Base-by-base conservation (phyloP, 768 basidiomycete species). In the Panus rudis region DNA sequence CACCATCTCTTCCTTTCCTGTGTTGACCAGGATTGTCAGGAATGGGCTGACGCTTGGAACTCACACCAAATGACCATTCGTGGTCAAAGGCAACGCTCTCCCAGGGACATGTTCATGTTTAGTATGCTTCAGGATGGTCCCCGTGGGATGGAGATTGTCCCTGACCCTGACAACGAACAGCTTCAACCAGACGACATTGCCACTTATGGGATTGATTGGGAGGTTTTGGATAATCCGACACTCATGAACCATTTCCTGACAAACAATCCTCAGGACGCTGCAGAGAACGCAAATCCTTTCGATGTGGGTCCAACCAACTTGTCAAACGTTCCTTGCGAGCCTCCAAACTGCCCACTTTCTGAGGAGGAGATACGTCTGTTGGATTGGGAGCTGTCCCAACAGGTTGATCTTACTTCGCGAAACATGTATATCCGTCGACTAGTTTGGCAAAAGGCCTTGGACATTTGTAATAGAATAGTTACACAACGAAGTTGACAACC, bases 31-130 rank as follows among this genome's bases (percentile, higher is more conserved):
- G 63, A 72, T 39, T 53, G 56, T 13, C 34, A 33, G 6, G 41
- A 49, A 2, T 73, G 63, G 62, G 55, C 54, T 0, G 47, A 53
- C 2, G 34, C 55, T 2, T 70, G 68, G 68, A 70, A 71, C 37
- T 20, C 50, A 6, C 68, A 70, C 46, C 41, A 33, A 1, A 32
- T 69, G 11, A 39, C 37, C 0, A 32, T 59, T 6, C 45, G 38
- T 3, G 52, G 56, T 16, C 39, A 58, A 49, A 1, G 57, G 35
- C 7, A 30, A 10, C n/a, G 28, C 28, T 31, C 27, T 33, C 64
- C 65, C 0, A 41, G 42, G 2, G 56, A 66, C n/a, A 54, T 67
- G 52, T 63, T 53, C 41, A 30, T 54, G 7, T 65, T 63, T 43
- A 59, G 62, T 11, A 61, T 65, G 55, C 12, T 63, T 1, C 27